Base-by-base conservation (phyloP, 2,329 filamentous ascomycete genomes). In the Talaromyces sp. region DNA sequence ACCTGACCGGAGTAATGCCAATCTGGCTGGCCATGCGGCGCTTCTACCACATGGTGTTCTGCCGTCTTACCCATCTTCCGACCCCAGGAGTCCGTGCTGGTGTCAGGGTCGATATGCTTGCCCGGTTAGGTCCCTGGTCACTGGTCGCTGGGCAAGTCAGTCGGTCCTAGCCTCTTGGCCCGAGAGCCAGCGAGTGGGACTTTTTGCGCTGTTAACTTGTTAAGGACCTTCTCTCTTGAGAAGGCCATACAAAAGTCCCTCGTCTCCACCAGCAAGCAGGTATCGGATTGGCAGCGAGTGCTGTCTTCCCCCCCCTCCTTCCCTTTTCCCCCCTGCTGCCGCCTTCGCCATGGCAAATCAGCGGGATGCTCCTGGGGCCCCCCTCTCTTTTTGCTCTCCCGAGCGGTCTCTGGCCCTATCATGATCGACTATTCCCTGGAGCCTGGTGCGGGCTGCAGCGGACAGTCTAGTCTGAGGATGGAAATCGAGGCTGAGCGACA, bases 31-130 rank as follows among this genome's bases (percentile, higher is more conserved):
- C 56, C 56, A 58, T 58, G 56, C 56, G 44, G 56, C 56, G 56
- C 33, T 47, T 58, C 47, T 58, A 52, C 56, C 56, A 58, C 56
- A 58, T 58, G 56, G 56, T 58, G 36, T 53, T 53, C 27, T 53
- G 49, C 49, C 49, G 49, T 53, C 28, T 28, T 19, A 22, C 49
- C 49, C 28, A 17, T 53, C 49, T 53, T 30, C 49, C 49, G 49
- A 53, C 49, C 49, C 49, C 49, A 53, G 49, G 49, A 27, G 49
- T 53, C 49, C 49, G 49, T 53, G 49, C 49, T 25, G 44, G 44
- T 47, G 44, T 47, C 19, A 47, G 44, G 44, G 44, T 47, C 44
- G 44, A 25, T 15, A 47, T 22, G 44, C 44, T 44, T 44, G 7
- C 42, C 22, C 42, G n/a, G n/a, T 44, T 44, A 44, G 19, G 42